phyloP scores from a whole-genome alignment of 2,329 filamentous ascomycete genomes.

The Penicillium sp. region DNA sequence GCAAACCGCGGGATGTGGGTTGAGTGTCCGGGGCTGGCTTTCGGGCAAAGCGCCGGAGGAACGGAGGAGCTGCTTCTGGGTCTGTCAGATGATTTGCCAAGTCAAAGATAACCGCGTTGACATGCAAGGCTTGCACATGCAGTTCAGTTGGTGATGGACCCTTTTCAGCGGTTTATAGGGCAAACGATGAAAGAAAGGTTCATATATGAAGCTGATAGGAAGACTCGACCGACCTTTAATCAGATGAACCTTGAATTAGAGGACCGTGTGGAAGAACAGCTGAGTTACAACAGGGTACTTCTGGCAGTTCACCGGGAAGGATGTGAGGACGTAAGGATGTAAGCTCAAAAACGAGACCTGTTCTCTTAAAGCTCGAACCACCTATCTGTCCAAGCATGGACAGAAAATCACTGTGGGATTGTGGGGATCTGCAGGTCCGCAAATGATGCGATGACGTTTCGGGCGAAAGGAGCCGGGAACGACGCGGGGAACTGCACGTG shows the following conservation, averaged over 20 bases:
- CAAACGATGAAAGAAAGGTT: not conserved
- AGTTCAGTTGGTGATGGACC: not conserved
- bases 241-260: slow-evolving; percentile 1
- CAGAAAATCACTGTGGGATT: not conserved
- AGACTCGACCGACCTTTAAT: slow-evolving; percentile 10
- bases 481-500: slow-evolving; percentile 13
- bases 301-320: not conserved
- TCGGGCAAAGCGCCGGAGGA: slow-evolving; percentile 28
- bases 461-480: slow-evolving; percentile 27
- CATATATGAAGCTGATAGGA: not conserved
- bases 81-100: slow-evolving; percentile 12
- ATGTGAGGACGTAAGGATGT: not conserved
- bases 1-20: slow-evolving; percentile 10
- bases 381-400: not conserved
- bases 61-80: slow-evolving; percentile 28
- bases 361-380: not conserved
- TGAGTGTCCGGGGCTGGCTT: slow-evolving; percentile 3
- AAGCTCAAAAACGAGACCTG: not conserved
- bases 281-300: not conserved
- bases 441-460: slow-evolving; percentile 26
- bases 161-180: not conserved
- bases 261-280: slow-evolving; percentile 2
- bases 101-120: not conserved
- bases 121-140: not conserved
- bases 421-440: not conserved